A percentile compares a stretch with the other conserved stretches of the same genome.
These are phyloP conservation scores for Solanum boliviense DNA, from an alignment of 257 asterid species.

Conservation along the genomic window DNA sequence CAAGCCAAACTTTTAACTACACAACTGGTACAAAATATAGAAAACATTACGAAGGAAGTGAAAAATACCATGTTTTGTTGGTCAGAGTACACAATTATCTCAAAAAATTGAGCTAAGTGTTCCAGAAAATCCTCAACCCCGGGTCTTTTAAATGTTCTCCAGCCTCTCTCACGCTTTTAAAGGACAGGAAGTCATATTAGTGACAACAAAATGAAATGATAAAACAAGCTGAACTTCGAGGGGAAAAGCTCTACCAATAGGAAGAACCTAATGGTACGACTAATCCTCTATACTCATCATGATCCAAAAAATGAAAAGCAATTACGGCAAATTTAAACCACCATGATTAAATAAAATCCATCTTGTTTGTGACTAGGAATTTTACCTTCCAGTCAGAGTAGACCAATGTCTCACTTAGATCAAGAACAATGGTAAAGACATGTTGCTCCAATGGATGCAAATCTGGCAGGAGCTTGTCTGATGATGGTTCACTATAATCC, in stretches of 20 bases:
- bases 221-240: neutral
- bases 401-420: constrained; percentile 74
- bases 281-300: neutral
- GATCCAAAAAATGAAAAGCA: neutral
- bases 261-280: neutral
- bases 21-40: neutral
- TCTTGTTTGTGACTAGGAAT: neutral
- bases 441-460: constrained; percentile 75
- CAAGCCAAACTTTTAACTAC: neutral
- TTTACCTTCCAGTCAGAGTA: constrained; percentile 84
- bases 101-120: constrained; percentile 73
- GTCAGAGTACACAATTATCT: constrained; percentile 70
- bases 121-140: constrained; percentile 90
- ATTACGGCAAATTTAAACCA: neutral
- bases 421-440: constrained; percentile 81
- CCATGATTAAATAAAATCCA: neutral
- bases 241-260: neutral
- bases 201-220: neutral
- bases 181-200: neutral
- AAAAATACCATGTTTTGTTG: constrained; percentile 43
- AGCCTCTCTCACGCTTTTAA: constrained; percentile 81
- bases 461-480: constrained; percentile 90
- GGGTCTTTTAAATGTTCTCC: constrained; percentile 94
- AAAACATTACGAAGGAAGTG: neutral
- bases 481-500: constrained; percentile 83